These are phyloP conservation scores for Circinella umbellata DNA, from an alignment of 371 early-diverging fungal species.

Conservation along the genomic window DNA sequence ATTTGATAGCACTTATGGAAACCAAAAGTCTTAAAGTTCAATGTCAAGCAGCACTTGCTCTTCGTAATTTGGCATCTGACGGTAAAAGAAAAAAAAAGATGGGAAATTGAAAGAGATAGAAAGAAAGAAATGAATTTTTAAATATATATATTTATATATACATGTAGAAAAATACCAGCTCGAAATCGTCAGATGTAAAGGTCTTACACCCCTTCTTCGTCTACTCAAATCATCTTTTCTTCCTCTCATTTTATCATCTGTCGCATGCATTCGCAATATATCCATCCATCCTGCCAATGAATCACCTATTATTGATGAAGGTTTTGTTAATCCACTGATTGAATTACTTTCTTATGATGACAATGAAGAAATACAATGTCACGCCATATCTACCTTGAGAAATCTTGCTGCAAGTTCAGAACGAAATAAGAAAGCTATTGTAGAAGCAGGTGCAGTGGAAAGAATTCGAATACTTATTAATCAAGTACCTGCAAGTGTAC, in stretches of 20 bases:
- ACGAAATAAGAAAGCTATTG: slow-evolving; percentile 78
- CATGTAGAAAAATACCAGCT: slow-evolving; percentile 80
- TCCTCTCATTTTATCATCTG: slow-evolving; percentile 84
- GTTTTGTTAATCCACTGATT: slow-evolving; percentile 79
- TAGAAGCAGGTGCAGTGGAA: slow-evolving; percentile 83
- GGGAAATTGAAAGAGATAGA: background rate
- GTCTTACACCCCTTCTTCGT: slow-evolving; percentile 75
- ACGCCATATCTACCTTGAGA: slow-evolving; percentile 85
- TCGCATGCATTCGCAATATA: slow-evolving; percentile 93
- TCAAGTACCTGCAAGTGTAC: slow-evolving; percentile 65
- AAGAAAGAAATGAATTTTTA: background rate
- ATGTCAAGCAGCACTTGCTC: slow-evolving; percentile 89
- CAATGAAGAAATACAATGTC: slow-evolving; percentile 86
- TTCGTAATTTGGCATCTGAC: slow-evolving; percentile 91
- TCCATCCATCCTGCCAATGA: slow-evolving; percentile 91
- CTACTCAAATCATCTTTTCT: slow-evolving; percentile 79
- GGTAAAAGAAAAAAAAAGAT: slow-evolving; percentile 23
- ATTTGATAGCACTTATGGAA: slow-evolving; percentile 80
- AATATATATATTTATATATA: slow-evolving; percentile 4
- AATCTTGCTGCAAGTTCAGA: slow-evolving; percentile 87
- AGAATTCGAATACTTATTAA: slow-evolving; percentile 69
- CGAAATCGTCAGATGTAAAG: slow-evolving; percentile 83
- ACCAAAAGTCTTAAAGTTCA: slow-evolving; percentile 84
- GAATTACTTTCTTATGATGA: slow-evolving; percentile 71
- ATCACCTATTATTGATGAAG: slow-evolving; percentile 82